Conservation (phyloP, 345 rosid genomes). For the Lagerstroemia speciosa region DNA sequence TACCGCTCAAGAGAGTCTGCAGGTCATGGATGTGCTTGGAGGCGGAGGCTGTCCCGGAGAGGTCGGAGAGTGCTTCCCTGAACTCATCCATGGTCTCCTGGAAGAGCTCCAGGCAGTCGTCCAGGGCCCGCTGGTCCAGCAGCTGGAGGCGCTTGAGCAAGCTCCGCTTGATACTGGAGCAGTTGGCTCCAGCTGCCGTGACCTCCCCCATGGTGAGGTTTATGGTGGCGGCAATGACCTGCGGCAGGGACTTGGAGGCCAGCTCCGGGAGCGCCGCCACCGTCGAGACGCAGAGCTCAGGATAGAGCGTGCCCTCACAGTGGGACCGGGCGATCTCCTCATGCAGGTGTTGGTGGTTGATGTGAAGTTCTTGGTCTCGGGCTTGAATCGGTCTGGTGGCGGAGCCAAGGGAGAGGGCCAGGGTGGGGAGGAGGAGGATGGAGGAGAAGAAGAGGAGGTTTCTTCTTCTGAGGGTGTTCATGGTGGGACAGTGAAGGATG, state of each 20-base stretch:
- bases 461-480: background rate
- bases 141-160: constrained; percentile 16
- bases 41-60: constrained; percentile 19
- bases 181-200: constrained; percentile 33
- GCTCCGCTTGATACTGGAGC: constrained; percentile 29
- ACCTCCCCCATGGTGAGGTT: constrained; percentile 45
- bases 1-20: constrained; percentile 51
- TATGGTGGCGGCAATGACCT: constrained; percentile 41
- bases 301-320: constrained; percentile 49
- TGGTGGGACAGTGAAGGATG: background rate
- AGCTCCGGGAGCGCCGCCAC: constrained; percentile 41
- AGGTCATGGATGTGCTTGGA: constrained; percentile 34
- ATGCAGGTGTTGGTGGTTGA: constrained; percentile 9
- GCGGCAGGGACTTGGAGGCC: constrained; percentile 24
- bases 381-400: background rate
- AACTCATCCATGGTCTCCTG: constrained; percentile 40
- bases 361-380: constrained; percentile 1
- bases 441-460: constrained; percentile 6
- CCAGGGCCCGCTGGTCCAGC: constrained; percentile 38
- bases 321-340: constrained; percentile 13
- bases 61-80: constrained; percentile 30
- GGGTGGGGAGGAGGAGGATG: background rate
- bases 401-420: background rate
- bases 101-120: constrained; percentile 64
- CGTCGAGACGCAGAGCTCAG: constrained; percentile 56